Evolutionary conservation across 208 protist species (phyloP).

Genomic region (Phytomonas francai): DNA sequence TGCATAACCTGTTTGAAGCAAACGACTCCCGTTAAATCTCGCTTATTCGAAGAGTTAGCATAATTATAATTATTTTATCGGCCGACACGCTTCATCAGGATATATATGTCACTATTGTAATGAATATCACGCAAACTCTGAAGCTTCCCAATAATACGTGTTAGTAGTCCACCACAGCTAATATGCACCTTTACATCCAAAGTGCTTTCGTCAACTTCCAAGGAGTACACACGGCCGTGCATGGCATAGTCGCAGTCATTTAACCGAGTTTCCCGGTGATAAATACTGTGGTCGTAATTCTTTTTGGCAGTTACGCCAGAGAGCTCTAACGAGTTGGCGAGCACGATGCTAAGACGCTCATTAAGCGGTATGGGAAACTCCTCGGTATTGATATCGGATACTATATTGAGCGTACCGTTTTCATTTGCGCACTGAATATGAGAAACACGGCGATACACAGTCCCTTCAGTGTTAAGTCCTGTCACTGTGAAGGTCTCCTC

Average conservation of each 20-base stretch:
- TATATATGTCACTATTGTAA: slow-evolving; percentile 87
- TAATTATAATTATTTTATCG: slow-evolving; percentile 23
- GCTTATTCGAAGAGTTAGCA: neutral
- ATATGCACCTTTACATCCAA: slow-evolving; percentile 90
- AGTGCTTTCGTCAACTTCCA: slow-evolving; percentile 83
- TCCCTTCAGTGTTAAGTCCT: slow-evolving; percentile 63
- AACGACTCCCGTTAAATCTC: neutral
- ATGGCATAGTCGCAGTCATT: slow-evolving; percentile 98
- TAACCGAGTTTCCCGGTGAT: slow-evolving; percentile 82
- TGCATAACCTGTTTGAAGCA: neutral
- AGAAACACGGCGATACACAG: slow-evolving; percentile 81
- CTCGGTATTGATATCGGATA: slow-evolving; percentile 94
- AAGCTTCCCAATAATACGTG: slow-evolving; percentile 89
- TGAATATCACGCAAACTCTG: slow-evolving; percentile 82
- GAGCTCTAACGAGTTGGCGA: slow-evolving; percentile 91
- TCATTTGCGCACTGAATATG: slow-evolving; percentile 80
- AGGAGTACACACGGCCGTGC: slow-evolving; percentile 95
- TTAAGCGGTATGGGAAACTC: slow-evolving; percentile 92
- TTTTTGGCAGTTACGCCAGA: slow-evolving; percentile 73
- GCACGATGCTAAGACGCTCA: slow-evolving; percentile 90
- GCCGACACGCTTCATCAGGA: slow-evolving; percentile 75
- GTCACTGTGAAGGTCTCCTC: slow-evolving; percentile 88
- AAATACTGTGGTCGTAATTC: slow-evolving; percentile 86
- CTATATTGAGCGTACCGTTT: slow-evolving; percentile 61
- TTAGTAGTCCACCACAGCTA: slow-evolving; percentile 96